Percentiles rank a stretch among this genome's conserved stretches.
phyloP scores from a whole-genome alignment of 169 alveolate genomes.

The Plasmodium coatneyi region DNA sequence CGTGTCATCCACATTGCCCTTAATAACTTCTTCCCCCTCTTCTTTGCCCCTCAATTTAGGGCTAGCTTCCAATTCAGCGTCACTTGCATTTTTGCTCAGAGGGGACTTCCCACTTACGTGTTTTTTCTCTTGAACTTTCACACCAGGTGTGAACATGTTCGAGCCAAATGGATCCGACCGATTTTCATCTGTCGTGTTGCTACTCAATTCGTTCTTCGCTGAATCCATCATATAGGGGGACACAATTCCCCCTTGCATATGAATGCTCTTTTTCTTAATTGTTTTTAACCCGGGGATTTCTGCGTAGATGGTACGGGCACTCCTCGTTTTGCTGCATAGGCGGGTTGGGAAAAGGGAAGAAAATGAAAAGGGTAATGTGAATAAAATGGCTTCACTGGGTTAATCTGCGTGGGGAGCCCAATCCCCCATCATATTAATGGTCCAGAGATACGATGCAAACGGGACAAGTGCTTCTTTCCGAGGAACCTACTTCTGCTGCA shows the following conservation, averaged over 20 bases:
- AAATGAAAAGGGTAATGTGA: not conserved
- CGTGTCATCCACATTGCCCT: not conserved
- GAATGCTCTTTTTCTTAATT: slow-evolving; percentile 45
- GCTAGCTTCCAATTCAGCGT: not conserved
- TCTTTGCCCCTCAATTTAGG: not conserved
- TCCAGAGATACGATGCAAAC: too few relatives aligned
- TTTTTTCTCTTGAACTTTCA: slow-evolving; percentile 1
- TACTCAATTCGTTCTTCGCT: slow-evolving; percentile 63
- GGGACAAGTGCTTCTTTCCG: not conserved
- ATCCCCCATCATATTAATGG: too few relatives aligned
- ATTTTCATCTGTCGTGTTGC: slow-evolving; percentile 38
- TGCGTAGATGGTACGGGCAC: slow-evolving; percentile 80
- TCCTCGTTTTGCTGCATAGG: slow-evolving; percentile 73
- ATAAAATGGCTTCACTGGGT: too few relatives aligned
- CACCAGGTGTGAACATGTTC: not conserved
- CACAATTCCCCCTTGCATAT: slow-evolving; percentile 59
- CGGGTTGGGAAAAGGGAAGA: not conserved
- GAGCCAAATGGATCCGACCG: slow-evolving; percentile 19
- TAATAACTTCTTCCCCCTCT: not conserved
- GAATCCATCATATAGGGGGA: slow-evolving; percentile 77
- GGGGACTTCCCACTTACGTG: not conserved
- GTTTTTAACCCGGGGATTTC: slow-evolving; percentile 84
- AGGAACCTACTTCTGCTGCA: slow-evolving; percentile 66
- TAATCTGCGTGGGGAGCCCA: too few relatives aligned
- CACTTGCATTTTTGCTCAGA: not conserved